Percentiles rank a stretch among this genome's conserved stretches.
phyloP scores from a whole-genome alignment of 257 asterid genomes.

The Solanum bulbocastanum region DNA sequence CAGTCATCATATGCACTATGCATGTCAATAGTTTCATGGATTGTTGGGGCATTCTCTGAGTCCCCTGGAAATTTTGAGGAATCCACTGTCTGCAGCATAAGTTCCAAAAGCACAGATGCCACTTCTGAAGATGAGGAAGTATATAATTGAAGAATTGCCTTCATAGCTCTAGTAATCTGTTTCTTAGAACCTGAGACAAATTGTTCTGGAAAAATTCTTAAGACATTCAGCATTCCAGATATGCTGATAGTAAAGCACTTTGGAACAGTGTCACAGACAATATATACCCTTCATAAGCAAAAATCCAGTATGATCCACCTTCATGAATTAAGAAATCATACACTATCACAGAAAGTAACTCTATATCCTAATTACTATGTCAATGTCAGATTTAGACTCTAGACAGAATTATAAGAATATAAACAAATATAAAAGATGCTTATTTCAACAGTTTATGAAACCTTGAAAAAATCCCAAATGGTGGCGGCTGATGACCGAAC shows the following conservation, averaged over 20 bases:
- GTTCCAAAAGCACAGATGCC: conserved; percentile 48
- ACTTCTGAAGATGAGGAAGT: conserved; percentile 63
- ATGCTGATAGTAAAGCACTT: not conserved
- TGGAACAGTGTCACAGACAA: not conserved
- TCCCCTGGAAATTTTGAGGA: conserved; percentile 21
- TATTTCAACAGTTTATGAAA: not conserved
- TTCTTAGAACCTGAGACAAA: conserved; percentile 52
- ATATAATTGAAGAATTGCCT: conserved; percentile 50
- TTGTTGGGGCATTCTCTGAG: conserved; percentile 10
- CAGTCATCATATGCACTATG: conserved; percentile 41
- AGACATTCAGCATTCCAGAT: not conserved
- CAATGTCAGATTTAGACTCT: not conserved
- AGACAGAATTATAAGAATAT: not conserved
- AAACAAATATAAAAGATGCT: not conserved
- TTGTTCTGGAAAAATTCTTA: not conserved
- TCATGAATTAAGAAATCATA: not conserved
- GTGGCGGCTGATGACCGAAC: not conserved
- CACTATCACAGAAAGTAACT: not conserved
- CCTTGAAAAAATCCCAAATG: not conserved
- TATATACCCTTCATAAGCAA: not conserved
- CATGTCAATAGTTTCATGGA: conserved; percentile 7
- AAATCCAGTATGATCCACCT: not conserved
- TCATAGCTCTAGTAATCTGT: conserved; percentile 41
- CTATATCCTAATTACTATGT: not conserved
- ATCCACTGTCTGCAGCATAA: conserved; percentile 49